A percentile compares a stretch with the other conserved stretches of the same genome.
These are phyloP conservation scores for Beauveria caledonica DNA, from an alignment of 2,329 filamentous ascomycete species.

Conservation along the genomic window DNA sequence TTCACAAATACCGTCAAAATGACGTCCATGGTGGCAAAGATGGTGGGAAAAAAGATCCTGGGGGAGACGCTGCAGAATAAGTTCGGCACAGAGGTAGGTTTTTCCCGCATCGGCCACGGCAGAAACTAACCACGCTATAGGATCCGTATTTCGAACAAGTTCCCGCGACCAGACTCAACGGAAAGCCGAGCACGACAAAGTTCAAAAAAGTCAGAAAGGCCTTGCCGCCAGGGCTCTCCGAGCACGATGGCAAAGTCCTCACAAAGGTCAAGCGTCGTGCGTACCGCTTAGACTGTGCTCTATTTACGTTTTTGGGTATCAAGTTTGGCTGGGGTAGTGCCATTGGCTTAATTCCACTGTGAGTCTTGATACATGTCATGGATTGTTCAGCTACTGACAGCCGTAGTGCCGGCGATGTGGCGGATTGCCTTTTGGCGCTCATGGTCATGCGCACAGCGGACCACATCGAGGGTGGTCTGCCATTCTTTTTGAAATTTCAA, in stretches of 20 bases:
- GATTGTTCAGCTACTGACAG: constrained; percentile 15
- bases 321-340: constrained; percentile 85
- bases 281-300: constrained; percentile 74
- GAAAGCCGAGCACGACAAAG: constrained; percentile 55
- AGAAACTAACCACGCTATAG: constrained; percentile 34
- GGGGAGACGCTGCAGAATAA: constrained; percentile 49
- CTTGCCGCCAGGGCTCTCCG: constrained; percentile 71
- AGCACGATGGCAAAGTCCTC: constrained; percentile 73
- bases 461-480: constrained; percentile 70
- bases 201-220: constrained; percentile 80
- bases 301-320: constrained; percentile 75
- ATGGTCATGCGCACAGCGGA: constrained; percentile 67
- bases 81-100: constrained; percentile 45
- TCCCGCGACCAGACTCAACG: constrained; percentile 60
- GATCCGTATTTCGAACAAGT: constrained; percentile 87
- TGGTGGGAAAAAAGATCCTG: constrained; percentile 48
- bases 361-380: constrained; percentile 31
- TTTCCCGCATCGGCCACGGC: neutral
- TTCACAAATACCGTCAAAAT: constrained; percentile 28
- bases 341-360: constrained; percentile 76
- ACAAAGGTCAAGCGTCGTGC: constrained; percentile 80
- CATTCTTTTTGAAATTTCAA: constrained; percentile 45
- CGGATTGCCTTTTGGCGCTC: constrained; percentile 66
- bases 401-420: constrained; percentile 60
- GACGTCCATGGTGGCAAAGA: constrained; percentile 45